Evolutionary conservation across 2,329 filamentous ascomycete species (phyloP).

Genomic region (Periconia macrospinosa): DNA sequence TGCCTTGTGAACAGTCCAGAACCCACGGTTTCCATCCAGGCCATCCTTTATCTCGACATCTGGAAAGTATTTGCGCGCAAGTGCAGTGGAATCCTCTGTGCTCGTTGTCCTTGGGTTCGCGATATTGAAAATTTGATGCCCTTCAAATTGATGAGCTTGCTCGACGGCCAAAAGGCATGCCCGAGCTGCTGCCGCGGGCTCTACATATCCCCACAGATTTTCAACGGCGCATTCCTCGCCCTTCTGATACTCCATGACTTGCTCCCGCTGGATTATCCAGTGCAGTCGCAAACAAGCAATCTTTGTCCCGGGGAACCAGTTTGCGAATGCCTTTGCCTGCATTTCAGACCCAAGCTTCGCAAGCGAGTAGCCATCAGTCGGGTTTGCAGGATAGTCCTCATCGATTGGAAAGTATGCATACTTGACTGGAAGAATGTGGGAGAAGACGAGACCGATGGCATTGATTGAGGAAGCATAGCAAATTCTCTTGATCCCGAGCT

Average conservation of each 20-base stretch:
- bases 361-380: constrained; percentile 42
- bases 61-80: constrained; percentile 28
- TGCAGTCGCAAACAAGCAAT: constrained; percentile 45
- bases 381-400: constrained; percentile 35
- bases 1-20: constrained; percentile 28
- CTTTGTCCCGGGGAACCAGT: constrained; percentile 44
- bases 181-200: constrained; percentile 36
- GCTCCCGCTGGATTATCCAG: constrained; percentile 32
- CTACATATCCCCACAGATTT: constrained; percentile 44
- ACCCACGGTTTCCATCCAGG: constrained; percentile 20
- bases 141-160: constrained; percentile 32
- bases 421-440: constrained; percentile 33
- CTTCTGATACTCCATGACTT: constrained; percentile 37
- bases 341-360: constrained; percentile 42
- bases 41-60: constrained; percentile 20
- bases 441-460: constrained; percentile 43
- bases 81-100: constrained; percentile 16
- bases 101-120: constrained; percentile 34
- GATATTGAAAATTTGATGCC: constrained; percentile 42
- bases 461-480: constrained; percentile 45
- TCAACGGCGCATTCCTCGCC: constrained; percentile 38
- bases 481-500: constrained; percentile 38
- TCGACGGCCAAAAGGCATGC: constrained; percentile 41
- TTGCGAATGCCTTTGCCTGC: constrained; percentile 36
- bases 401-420: constrained; percentile 45